Percentiles rank a stretch among this genome's conserved stretches.
Evolutionary conservation across 2,329 filamentous ascomycete genomes (phyloP).

Genomic region (Colletotrichum costaricense): DNA sequence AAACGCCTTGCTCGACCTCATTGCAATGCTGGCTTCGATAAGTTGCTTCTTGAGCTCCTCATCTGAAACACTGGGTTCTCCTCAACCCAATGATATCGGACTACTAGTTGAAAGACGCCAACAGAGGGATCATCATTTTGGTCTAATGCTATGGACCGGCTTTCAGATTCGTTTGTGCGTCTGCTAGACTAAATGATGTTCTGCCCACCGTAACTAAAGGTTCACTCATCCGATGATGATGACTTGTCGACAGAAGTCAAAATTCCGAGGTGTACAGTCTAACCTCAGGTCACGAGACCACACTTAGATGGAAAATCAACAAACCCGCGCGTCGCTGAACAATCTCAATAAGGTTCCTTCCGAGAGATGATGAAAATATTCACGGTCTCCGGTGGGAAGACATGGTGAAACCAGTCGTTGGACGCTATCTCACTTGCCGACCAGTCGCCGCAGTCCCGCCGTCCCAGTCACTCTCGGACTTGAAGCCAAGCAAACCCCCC

Average conservation of each 20-base stretch:
- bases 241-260: conserved; percentile 7
- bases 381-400: conserved; percentile 23
- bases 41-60: conserved; percentile 2
- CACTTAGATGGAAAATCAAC: not conserved
- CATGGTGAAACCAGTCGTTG: conserved; percentile 34
- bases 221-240: conserved; percentile 25
- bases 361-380: conserved; percentile 2
- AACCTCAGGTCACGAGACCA: conserved; percentile 3
- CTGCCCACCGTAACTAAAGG: not conserved
- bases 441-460: conserved; percentile 18
- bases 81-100: not conserved
- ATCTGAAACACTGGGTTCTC: conserved; percentile 19
- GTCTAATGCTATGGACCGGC: not conserved
- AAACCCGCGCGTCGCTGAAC: not conserved
- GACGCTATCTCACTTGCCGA: conserved; percentile 1
- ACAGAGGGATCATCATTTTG: not conserved
- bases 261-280: conserved; percentile 1
- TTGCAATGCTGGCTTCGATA: not conserved
- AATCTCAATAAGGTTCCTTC: conserved; percentile 11
- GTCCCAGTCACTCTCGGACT: conserved; percentile 4
- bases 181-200: not conserved
- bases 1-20: not conserved
- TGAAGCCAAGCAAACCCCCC: conserved; percentile 15
- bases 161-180: not conserved
- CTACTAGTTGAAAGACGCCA: not conserved